phyloP scores from a whole-genome alignment of 1,284 basidiomycete genomes.

The Puccinia triticina region DNA sequence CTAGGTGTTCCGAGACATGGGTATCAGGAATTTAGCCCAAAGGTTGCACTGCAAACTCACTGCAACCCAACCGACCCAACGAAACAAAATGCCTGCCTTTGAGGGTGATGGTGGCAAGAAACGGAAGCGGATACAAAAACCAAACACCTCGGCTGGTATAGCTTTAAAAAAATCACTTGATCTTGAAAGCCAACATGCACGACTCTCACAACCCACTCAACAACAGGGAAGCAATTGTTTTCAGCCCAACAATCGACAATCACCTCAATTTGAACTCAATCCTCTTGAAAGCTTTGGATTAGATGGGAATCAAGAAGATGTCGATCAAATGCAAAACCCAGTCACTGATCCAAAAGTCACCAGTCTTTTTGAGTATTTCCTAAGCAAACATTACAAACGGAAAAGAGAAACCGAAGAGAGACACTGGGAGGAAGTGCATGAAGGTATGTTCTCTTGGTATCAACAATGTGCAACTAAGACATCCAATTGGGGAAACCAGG shows the following conservation, averaged over 20 bases:
- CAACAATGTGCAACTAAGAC: neutral
- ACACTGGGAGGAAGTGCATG: slow-evolving; percentile 2
- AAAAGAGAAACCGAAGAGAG: neutral
- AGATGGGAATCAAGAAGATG: neutral
- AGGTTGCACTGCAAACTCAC: too few species aligned
- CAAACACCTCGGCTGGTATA: neutral
- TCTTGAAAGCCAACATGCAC: neutral
- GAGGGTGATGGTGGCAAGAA: neutral
- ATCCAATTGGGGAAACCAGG: slow-evolving; percentile 9
- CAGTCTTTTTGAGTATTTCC: neutral
- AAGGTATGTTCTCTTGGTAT: slow-evolving; percentile 3
- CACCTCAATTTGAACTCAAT: neutral
- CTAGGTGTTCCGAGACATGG: too few species aligned
- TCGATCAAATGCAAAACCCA: neutral
- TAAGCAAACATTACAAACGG: neutral
- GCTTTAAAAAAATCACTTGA: neutral
- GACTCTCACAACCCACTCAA: neutral
- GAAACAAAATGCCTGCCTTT: neutral
- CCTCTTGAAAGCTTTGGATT: neutral
- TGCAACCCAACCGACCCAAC: too few species aligned
- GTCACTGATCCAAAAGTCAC: neutral
- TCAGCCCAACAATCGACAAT: neutral
- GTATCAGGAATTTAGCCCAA: too few species aligned
- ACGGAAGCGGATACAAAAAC: neutral
- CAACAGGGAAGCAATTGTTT: neutral